Percentiles rank a stretch among this genome's conserved stretches.
Conservation (phyloP, 139 green algal genomes). For the Ulvella scutata region DNA sequence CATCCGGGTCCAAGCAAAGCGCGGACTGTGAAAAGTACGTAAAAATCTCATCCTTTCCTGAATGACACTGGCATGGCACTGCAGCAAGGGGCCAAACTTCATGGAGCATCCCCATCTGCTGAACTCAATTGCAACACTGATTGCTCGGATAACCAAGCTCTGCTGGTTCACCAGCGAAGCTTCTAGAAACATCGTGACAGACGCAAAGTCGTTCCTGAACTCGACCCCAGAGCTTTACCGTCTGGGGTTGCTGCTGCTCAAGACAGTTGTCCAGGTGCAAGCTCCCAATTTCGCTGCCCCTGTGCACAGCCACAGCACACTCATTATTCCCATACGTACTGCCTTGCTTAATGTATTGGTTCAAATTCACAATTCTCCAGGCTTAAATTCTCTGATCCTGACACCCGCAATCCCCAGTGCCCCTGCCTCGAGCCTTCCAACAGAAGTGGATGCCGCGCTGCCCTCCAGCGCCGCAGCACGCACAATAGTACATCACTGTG, state of each 20-base stretch:
- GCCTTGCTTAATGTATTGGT: conserved; percentile 4
- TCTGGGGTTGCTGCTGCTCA: conserved; percentile 78
- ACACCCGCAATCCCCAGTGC: too few species aligned
- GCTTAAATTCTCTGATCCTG: too few species aligned
- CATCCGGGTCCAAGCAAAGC: background rate
- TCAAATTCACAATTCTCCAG: background rate
- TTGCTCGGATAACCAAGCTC: conserved; percentile 87
- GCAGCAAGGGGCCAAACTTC: conserved; percentile 41
- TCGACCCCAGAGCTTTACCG: conserved; percentile 58
- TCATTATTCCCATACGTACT: too few species aligned
- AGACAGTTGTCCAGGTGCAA: conserved; percentile 70
- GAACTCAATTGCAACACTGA: conserved; percentile 53
- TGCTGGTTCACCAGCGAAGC: conserved; percentile 87
- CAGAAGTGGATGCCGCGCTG: too few species aligned
- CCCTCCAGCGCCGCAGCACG: too few species aligned
- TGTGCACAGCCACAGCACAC: too few species aligned
- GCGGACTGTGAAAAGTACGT: background rate
- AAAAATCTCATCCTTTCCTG: background rate
- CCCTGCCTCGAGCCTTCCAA: too few species aligned
- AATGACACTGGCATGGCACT: background rate
- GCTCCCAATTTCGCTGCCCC: too few species aligned
- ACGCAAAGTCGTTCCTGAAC: conserved; percentile 42
- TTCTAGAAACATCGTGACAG: conserved; percentile 67
- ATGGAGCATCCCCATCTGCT: conserved; percentile 18
- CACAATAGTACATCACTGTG: background rate